These are phyloP conservation scores for Athelia sp. DNA, from an alignment of 1,284 basidiomycete genomes.

Conservation along the genomic window DNA sequence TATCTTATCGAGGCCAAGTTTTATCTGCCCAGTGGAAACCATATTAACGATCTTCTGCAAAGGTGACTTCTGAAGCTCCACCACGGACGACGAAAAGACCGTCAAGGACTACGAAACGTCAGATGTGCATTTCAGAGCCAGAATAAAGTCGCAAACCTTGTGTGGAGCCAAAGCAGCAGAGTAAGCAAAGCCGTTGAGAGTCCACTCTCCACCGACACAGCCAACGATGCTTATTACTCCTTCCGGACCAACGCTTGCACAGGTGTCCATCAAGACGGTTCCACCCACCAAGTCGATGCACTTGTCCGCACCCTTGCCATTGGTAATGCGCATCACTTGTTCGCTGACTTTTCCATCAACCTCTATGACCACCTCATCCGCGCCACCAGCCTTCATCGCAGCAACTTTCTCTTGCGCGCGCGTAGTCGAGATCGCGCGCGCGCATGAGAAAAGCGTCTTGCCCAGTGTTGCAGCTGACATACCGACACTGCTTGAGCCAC, in stretches of 20 bases:
- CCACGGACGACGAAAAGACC: conserved; percentile 12
- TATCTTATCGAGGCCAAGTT: conserved; percentile 14
- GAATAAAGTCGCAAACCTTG: conserved; percentile 11
- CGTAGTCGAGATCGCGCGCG: conserved; percentile 15
- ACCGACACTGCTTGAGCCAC: conserved; percentile 17
- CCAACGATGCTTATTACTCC: conserved; percentile 17
- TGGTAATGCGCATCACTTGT: conserved; percentile 14
- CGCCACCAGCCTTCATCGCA: conserved; percentile 12
- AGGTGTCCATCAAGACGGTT: conserved; percentile 14
- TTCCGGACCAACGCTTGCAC: conserved; percentile 9
- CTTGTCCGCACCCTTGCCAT: conserved; percentile 15
- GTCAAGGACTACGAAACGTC: conserved; percentile 12
- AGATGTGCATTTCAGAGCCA: not conserved
- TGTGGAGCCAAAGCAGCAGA: conserved; percentile 12
- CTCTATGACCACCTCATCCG: conserved; percentile 16
- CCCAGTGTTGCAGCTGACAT: conserved; percentile 17
- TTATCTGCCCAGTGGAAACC: conserved; percentile 13
- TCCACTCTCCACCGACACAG: conserved; percentile 16
- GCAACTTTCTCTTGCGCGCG: conserved; percentile 12
- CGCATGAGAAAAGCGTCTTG: conserved; percentile 14
- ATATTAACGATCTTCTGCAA: conserved; percentile 17
- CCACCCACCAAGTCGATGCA: conserved; percentile 18
- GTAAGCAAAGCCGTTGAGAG: conserved; percentile 13
- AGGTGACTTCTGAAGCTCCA: conserved; percentile 15
- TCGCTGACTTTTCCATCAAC: conserved; percentile 10